Evolutionary conservation across 2,329 filamentous ascomycete genomes (phyloP).

Genomic region (Colletotrichum sp.): DNA sequence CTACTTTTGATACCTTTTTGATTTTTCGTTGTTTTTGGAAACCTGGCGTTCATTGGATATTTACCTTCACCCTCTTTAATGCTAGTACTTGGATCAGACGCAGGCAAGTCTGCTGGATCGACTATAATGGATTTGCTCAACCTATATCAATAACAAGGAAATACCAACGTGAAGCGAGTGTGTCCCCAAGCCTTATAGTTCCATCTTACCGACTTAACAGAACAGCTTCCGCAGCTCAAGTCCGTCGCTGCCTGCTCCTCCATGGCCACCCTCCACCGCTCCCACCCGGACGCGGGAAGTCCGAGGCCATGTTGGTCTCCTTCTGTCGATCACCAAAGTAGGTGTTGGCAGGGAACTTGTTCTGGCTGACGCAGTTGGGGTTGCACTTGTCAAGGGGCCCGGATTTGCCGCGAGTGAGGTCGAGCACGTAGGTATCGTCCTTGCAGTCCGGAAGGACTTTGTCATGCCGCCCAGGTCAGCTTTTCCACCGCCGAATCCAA

Average conservation of each 20-base stretch:
- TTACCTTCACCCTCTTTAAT: neutral
- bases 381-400: conserved; percentile 21
- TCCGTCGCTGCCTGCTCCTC: neutral
- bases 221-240: neutral
- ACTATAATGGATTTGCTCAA: neutral
- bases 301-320: conserved; percentile 10
- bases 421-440: conserved; percentile 19
- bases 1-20: conserved; percentile 4
- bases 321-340: conserved; percentile 21
- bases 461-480: neutral
- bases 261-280: neutral
- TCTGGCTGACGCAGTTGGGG: conserved; percentile 22
- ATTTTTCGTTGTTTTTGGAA: neutral
- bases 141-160: neutral
- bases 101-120: neutral
- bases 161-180: neutral
- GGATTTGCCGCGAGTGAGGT: conserved; percentile 17
- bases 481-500: neutral
- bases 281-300: neutral
- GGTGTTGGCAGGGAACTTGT: conserved; percentile 16
- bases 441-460: conserved; percentile 19
- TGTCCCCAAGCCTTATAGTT: neutral
- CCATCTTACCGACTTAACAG: neutral
- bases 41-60: neutral
- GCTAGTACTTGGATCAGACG: neutral